A percentile compares a stretch with the other conserved stretches of the same genome.
Evolutionary conservation across 2,329 filamentous ascomycete species (phyloP).

Genomic region (Colletotrichum gigasporum): DNA sequence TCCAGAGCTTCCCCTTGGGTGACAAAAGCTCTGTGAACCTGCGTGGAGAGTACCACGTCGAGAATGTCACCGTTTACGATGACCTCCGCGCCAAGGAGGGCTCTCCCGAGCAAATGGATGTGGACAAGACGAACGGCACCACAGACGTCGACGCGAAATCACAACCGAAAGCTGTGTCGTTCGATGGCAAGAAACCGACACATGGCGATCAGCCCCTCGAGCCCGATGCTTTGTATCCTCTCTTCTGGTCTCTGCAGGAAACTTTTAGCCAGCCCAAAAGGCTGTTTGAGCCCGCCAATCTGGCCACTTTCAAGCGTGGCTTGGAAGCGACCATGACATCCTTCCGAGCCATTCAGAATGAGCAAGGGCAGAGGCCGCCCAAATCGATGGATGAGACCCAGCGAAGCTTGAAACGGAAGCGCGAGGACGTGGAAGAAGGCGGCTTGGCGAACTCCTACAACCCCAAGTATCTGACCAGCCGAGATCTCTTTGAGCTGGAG

Average conservation of each 20-base stretch:
- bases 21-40: slow-evolving; percentile 98
- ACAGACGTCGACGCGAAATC: slow-evolving; percentile 43
- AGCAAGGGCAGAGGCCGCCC: slow-evolving; percentile 54
- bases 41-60: slow-evolving; percentile 92
- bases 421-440: slow-evolving; percentile 57
- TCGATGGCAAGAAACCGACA: slow-evolving; percentile 52
- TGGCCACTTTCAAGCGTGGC: slow-evolving; percentile 83
- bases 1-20: slow-evolving; percentile 95
- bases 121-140: slow-evolving; percentile 62
- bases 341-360: slow-evolving; percentile 61
- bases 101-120: slow-evolving; percentile 68
- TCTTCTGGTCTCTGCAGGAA: slow-evolving; percentile 94
- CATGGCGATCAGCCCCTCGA: slow-evolving; percentile 64
- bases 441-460: slow-evolving; percentile 83
- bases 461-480: slow-evolving; percentile 97
- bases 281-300: slow-evolving; percentile 77
- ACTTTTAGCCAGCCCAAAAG: slow-evolving; percentile 90
- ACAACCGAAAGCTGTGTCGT: slow-evolving; percentile 53
- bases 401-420: slow-evolving; percentile 76
- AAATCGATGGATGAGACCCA: slow-evolving; percentile 71
- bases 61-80: slow-evolving; percentile 91
- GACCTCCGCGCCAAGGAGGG: slow-evolving; percentile 50
- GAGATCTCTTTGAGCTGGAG: slow-evolving; percentile 95
- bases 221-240: slow-evolving; percentile 80
- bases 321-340: slow-evolving; percentile 72